phyloP scores from a whole-genome alignment of 2,329 filamentous ascomycete genomes.

The Cercospora citrullina region DNA sequence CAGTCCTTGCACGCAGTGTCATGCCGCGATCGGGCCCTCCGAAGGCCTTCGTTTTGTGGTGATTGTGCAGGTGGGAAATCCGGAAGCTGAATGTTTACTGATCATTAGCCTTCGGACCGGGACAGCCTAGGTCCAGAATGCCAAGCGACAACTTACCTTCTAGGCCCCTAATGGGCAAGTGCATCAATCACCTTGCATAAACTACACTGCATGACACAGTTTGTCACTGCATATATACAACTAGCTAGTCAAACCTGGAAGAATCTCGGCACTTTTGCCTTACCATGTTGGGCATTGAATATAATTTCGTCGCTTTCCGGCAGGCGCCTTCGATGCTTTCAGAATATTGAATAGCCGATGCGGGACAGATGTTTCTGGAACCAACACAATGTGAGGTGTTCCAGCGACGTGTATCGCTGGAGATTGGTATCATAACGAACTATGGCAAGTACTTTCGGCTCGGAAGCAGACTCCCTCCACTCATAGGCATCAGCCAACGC shows the following conservation, averaged over 20 bases:
- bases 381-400: not conserved
- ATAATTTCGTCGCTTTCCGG: not conserved
- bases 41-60: not conserved
- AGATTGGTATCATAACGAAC: not conserved
- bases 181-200: not conserved
- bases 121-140: not conserved
- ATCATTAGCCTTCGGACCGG: not conserved
- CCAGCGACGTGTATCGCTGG: not conserved
- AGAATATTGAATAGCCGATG: not conserved
- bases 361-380: not conserved
- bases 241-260: not conserved
- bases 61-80: not conserved
- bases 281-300: not conserved
- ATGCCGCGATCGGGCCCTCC: not conserved
- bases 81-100: slow-evolving; percentile 3
- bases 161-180: not conserved
- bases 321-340: not conserved
- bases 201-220: not conserved
- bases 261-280: not conserved
- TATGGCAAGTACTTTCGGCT: not conserved
- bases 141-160: not conserved
- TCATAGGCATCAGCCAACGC: not conserved
- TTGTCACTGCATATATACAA: not conserved
- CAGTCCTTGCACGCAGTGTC: not conserved
- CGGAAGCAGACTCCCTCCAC: not conserved